These are phyloP conservation scores for Boletales sp. DNA, from an alignment of 768 basidiomycete genomes.

Conservation along the genomic window DNA sequence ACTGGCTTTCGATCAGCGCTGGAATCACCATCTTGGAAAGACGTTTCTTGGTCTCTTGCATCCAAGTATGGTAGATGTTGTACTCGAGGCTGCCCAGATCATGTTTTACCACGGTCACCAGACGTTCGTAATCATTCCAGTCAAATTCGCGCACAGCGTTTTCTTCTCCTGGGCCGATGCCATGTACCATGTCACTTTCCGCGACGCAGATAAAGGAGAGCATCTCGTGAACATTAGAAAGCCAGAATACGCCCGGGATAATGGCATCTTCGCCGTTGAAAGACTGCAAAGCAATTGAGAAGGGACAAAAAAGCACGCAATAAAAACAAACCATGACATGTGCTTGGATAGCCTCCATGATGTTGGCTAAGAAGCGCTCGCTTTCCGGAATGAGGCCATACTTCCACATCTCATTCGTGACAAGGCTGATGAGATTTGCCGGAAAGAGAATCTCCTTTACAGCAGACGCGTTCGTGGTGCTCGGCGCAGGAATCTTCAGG, in stretches of 20 bases:
- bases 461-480: conserved; percentile 84
- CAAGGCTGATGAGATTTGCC: conserved; percentile 93
- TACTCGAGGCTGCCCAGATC: conserved; percentile 98
- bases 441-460: conserved; percentile 99
- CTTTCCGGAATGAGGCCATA: conserved; percentile 95
- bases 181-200: conserved; percentile 98
- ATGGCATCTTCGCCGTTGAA: conserved; percentile 94
- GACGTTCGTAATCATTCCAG: conserved; percentile 94
- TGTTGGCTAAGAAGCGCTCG: conserved; percentile 96
- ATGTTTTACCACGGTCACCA: conserved; percentile 98
- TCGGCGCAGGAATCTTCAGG: conserved; percentile 90
- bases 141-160: conserved; percentile 89
- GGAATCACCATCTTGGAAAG: conserved; percentile 98
- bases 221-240: conserved; percentile 99
- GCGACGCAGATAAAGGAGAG: conserved; percentile 98
- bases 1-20: conserved; percentile 97
- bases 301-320: neutral
- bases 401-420: conserved; percentile 99
- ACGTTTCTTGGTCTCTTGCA: conserved; percentile 96
- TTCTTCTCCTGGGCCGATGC: conserved; percentile 95
- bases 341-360: conserved; percentile 96
- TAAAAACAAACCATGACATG: conserved; percentile 86
- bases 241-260: conserved; percentile 96
- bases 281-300: conserved; percentile 45
- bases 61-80: conserved; percentile 99